Evolutionary conservation across 1,139 yeast genomes (phyloP), one percentile per base, ranked within the genome.

Genomic region (Protomyces lactucae-debilis): DNA sequence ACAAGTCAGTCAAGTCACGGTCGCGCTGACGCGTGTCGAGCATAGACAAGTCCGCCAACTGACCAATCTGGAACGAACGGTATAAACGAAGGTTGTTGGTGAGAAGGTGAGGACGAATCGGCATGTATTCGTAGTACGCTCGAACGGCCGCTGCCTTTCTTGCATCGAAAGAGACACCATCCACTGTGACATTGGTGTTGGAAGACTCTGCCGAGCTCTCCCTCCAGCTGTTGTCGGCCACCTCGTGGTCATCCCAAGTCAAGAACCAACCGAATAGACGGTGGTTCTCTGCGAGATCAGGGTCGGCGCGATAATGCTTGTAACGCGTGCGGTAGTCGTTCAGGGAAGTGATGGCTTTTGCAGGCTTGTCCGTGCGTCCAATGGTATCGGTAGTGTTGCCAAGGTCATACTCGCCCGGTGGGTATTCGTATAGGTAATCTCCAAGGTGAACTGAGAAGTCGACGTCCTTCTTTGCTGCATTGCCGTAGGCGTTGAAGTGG

Each of bases 11-110:
- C 43, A 55, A 8, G 18, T 55, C 59, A 12, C 59, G 59, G 14
- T 40, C 59, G 9, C 40, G 40, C 36, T 55, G 59, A 28, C 59
- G 59, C 14, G 59, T 55, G 40, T 55, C 59, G 39, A 55, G 59
- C 39, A 55, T 25, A 21, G 39, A n/a, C 25, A 55, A 43, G 40
- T 55, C 59, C 5, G 40, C 51, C 28, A 55, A 23, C 9, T 39
- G 39, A 5, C 59, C 59, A 43, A 55, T 55, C 21, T 39, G 52
- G 59, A 55, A 45, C 4, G 35, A 18, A 23, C 59, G 51, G 43
- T 36, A 55, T 10, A 55, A 18, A 32, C 59, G 59, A 35, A 55
- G 18, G 10, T 40, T 55, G 53, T 55, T 36, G 40, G 51, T 25
- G 39, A 55, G 14, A 23, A 28, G 21, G 23, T 32, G 43, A 5